Evolutionary conservation across 176 grass and related monocot genomes (phyloP), one percentile per base, ranked within the genome.

Genomic region (Rhynchospora tenuis): DNA sequence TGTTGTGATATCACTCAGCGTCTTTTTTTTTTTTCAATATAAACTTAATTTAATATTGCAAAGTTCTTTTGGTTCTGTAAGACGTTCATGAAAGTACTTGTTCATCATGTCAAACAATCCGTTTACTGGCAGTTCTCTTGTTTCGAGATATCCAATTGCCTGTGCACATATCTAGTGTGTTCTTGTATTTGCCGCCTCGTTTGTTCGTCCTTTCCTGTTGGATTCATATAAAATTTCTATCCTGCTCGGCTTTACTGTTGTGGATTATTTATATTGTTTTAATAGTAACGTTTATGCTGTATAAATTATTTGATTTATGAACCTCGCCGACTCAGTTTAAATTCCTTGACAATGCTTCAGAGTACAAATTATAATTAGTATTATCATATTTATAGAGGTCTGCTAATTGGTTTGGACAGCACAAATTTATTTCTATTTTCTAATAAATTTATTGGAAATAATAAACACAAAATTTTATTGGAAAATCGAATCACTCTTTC

Each of bases 101-200:
- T 73, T 23, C 70, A 48, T 73, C 1, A 43, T 73, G 69, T 73
- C 69, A 73, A 45, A 73, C 14, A 73, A 24, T 73, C 45, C 69
- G n/a, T 8, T 73, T 1, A 73, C 45, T 73, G 46, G 12, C 70
- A 52, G 70, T 73, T 67, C n/a, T 17, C 23, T 74, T 74, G 46
- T 74, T 74, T 74, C 46, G 47, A 47, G 50, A 27, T 74, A 28
- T 24, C 44, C 12, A 52, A 52, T 74, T 24, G 43, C 50, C 71
- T 52, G 71, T 52, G 71, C 47, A 28, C 46, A 51, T 26, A 50
- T 73, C 70, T 50, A 27, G 22, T 48, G 26, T 73, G 70, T 73
- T 73, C 2, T 50, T 51, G 45, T 51, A 13, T 73, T 26, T 20
- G 15, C 45, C 45, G 4, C 70, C 45, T 26, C 45, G 51, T 51